These are phyloP conservation scores for Pinus taeda DNA, from an alignment of 75 land plant species.

Conservation along the genomic window DNA sequence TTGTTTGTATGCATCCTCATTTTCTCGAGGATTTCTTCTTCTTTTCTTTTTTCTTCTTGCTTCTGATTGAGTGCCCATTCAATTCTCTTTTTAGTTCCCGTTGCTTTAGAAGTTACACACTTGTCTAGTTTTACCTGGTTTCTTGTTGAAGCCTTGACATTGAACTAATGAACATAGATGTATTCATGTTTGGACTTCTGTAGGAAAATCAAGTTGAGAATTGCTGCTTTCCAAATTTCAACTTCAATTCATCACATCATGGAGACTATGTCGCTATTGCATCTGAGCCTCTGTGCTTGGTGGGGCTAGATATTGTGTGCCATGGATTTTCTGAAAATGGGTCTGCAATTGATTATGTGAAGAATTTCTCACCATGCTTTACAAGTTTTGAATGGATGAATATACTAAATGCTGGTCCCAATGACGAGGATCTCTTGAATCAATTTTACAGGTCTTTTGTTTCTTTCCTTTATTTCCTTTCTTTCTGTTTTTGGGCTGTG, in stretches of 20 bases:
- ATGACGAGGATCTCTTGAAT: conserved; percentile 25
- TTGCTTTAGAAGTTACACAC: background rate
- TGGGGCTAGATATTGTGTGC: conserved; percentile 83
- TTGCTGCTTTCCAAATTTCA: conserved; percentile 64
- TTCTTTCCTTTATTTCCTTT: background rate
- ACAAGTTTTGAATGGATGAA: conserved; percentile 66
- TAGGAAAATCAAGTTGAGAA: background rate
- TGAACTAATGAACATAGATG: background rate
- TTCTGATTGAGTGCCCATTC: background rate
- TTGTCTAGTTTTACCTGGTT: background rate
- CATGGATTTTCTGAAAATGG: conserved; percentile 25
- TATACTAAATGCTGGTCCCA: conserved; percentile 50
- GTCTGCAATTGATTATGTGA: conserved; percentile 36
- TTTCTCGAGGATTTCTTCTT: background rate
- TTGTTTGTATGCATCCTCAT: background rate
- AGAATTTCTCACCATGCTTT: conserved; percentile 57
- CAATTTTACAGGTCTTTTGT: conserved; percentile 70
- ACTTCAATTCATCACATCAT: conserved; percentile 85
- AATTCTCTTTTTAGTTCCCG: background rate
- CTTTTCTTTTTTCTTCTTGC: conserved; percentile 1
- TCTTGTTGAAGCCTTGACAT: background rate
- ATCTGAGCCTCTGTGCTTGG: conserved; percentile 77
- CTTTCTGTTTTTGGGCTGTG: background rate
- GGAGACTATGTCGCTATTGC: conserved; percentile 90
- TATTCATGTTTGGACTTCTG: background rate